Conservation (phyloP, 768 basidiomycete species). For the Fomitopsis serialis region DNA sequence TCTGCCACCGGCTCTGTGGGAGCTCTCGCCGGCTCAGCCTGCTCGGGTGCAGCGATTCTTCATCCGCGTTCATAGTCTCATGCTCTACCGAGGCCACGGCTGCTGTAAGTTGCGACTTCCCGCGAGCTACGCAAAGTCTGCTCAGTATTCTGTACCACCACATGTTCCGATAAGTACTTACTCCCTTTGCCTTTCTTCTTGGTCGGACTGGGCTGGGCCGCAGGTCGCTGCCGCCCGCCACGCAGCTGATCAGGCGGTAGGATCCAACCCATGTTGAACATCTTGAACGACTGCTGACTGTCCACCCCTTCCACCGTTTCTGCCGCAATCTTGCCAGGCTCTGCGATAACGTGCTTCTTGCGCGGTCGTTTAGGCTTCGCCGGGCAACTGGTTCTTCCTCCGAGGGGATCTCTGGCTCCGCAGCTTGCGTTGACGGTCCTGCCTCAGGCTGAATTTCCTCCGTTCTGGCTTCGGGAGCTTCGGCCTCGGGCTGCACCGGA, state of each 20-base stretch:
- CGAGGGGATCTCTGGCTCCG: not conserved
- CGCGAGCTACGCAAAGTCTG: slow-evolving; percentile 1
- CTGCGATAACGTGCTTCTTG: slow-evolving; percentile 1
- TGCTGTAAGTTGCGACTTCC: slow-evolving; percentile 9
- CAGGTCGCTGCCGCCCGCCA: slow-evolving; percentile 43
- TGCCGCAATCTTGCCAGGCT: slow-evolving; percentile 15
- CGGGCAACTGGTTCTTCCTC: not conserved
- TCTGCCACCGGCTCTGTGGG: no score
- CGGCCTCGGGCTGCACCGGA: slow-evolving; percentile 36
- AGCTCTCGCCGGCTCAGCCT: no score
- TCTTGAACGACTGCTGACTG: slow-evolving; percentile 63
- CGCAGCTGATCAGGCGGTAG: slow-evolving; percentile 70
- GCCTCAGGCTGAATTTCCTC: slow-evolving; percentile 9
- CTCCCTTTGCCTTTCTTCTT: slow-evolving; percentile 43
- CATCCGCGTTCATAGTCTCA: not conserved
- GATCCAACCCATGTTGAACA: slow-evolving; percentile 89
- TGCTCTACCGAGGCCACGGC: slow-evolving; percentile 9
- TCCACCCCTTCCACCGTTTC: slow-evolving; percentile 68
- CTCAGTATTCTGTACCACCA: slow-evolving; percentile 9
- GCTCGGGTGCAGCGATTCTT: not conserved
- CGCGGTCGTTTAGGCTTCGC: slow-evolving; percentile 6
- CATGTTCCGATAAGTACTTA: slow-evolving; percentile 9
- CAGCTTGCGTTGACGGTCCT: not conserved
- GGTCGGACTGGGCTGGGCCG: slow-evolving; percentile 50
- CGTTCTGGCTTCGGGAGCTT: slow-evolving; percentile 18